These are phyloP conservation scores for Aspergillus brunneoviolaceus DNA, from an alignment of 2,329 filamentous ascomycete genomes.

Conservation along the genomic window DNA sequence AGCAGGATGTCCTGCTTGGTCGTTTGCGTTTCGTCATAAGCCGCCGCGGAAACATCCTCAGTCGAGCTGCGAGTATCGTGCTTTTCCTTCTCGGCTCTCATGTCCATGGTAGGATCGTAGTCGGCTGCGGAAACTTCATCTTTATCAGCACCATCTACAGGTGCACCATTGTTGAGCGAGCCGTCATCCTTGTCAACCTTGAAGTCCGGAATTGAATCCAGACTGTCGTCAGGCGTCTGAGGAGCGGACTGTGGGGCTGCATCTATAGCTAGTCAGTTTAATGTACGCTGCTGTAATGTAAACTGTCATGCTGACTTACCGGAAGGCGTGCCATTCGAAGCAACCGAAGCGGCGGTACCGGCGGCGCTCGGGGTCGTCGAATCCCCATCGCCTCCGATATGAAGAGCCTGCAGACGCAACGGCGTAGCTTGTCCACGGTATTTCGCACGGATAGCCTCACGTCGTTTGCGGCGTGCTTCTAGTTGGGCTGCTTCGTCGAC, in stretches of 20 bases:
- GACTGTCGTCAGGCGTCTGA: constrained; percentile 49
- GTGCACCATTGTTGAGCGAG: constrained; percentile 57
- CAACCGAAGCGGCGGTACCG: constrained; percentile 42
- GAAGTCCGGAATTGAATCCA: constrained; percentile 59
- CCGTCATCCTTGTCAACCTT: constrained; percentile 66
- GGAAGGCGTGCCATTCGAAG: constrained; percentile 34
- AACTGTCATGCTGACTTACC: constrained; percentile 32
- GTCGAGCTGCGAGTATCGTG: constrained; percentile 65
- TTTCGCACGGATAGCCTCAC: constrained; percentile 83
- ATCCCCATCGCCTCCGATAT: constrained; percentile 59
- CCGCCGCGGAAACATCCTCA: constrained; percentile 53
- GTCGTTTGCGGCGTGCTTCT: constrained; percentile 77
- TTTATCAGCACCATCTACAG: constrained; percentile 49
- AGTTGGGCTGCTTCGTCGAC: constrained; percentile 80
- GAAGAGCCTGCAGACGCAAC: constrained; percentile 72
- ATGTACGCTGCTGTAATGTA: not conserved
- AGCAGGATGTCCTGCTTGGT: constrained; percentile 54
- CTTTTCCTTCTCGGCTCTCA: constrained; percentile 76
- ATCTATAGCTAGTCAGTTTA: constrained; percentile 17
- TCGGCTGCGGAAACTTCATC: constrained; percentile 89
- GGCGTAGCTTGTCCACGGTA: constrained; percentile 70
- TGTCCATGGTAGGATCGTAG: constrained; percentile 85
- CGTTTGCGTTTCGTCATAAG: constrained; percentile 60
- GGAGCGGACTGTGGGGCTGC: constrained; percentile 45
- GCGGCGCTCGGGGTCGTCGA: constrained; percentile 54